Conservation (phyloP, 2,329 filamentous ascomycete species). For the Teratosphaeriaceae sp. region DNA sequence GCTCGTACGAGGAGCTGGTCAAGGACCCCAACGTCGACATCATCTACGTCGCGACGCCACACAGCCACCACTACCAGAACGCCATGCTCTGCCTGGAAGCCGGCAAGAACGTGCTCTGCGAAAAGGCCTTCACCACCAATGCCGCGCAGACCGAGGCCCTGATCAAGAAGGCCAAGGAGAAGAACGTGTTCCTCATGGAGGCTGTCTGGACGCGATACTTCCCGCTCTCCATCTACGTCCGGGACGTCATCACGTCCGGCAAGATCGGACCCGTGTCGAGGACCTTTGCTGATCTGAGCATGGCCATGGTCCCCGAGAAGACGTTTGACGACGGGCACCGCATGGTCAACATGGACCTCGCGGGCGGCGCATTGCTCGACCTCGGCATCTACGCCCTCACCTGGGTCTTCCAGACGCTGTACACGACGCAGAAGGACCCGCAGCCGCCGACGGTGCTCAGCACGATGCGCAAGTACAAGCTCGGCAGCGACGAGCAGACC, state of each 20-base stretch:
- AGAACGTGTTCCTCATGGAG: conserved; percentile 71
- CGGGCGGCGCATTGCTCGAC: conserved; percentile 76
- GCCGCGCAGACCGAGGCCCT: conserved; percentile 69
- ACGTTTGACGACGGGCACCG: conserved; percentile 58
- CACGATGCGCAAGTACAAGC: conserved; percentile 63
- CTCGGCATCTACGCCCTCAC: conserved; percentile 83
- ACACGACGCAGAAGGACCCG: conserved; percentile 66
- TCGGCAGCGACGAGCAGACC: conserved; percentile 72
- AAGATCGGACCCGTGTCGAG: conserved; percentile 51
- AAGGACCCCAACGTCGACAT: conserved; percentile 74
- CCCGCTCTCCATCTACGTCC: conserved; percentile 69
- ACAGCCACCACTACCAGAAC: conserved; percentile 92
- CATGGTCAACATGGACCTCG: conserved; percentile 77
- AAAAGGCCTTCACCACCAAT: conserved; percentile 85
- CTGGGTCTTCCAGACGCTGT: conserved; percentile 85
- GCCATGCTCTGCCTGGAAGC: conserved; percentile 75
- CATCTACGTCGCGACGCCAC: conserved; percentile 82
- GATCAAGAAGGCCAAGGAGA: conserved; percentile 62
- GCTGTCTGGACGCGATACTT: conserved; percentile 56
- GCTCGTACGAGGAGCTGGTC: conserved; percentile 75
- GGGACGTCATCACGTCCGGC: conserved; percentile 55
- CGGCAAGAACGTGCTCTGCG: conserved; percentile 83
- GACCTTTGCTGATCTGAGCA: conserved; percentile 51
- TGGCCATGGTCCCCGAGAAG: conserved; percentile 55
- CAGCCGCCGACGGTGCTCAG: conserved; percentile 63